A percentile compares a stretch with the other conserved stretches of the same genome.
phyloP scores from a whole-genome alignment of 495 filamentous ascomycete species.

The Xylaria venustula region DNA sequence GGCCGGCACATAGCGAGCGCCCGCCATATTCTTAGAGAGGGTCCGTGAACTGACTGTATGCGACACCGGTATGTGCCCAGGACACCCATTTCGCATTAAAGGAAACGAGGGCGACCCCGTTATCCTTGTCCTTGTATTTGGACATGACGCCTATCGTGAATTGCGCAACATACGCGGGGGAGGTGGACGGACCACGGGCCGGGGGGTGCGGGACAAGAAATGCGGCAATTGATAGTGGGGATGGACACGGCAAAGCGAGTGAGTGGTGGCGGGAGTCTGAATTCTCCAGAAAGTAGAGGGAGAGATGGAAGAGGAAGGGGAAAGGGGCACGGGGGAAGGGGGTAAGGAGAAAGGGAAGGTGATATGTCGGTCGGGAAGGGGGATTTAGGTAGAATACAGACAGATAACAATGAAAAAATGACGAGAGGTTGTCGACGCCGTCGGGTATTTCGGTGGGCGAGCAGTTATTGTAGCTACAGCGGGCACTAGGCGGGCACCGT shows the following conservation, averaged over 20 bases:
- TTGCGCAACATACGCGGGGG: constrained; percentile 9
- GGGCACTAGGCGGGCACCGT: no score
- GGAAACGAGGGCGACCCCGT: constrained; percentile 73
- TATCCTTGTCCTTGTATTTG: constrained; percentile 75
- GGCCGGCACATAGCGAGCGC: background rate
- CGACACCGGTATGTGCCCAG: constrained; percentile 79
- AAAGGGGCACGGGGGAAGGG: background rate
- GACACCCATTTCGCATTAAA: constrained; percentile 91
- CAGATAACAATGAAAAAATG: background rate
- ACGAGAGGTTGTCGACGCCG: background rate
- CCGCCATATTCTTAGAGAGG: background rate
- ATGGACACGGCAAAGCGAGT: no score
- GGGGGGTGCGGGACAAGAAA: background rate
- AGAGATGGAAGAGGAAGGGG: background rate
- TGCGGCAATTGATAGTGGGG: background rate
- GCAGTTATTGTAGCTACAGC: no score
- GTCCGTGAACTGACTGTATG: constrained; percentile 61
- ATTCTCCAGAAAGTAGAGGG: no score
- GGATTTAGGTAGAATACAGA: no score
- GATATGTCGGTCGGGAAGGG: no score
- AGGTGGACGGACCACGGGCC: no score
- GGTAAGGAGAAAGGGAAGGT: background rate
- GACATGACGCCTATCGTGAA: constrained; percentile 62
- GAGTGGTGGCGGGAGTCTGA: no score
- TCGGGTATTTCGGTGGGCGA: constrained; percentile 15